Percentiles rank a stretch among this genome's conserved stretches.
Conservation (phyloP, 1,284 basidiomycete genomes). For the Cryptococcus sp. region DNA sequence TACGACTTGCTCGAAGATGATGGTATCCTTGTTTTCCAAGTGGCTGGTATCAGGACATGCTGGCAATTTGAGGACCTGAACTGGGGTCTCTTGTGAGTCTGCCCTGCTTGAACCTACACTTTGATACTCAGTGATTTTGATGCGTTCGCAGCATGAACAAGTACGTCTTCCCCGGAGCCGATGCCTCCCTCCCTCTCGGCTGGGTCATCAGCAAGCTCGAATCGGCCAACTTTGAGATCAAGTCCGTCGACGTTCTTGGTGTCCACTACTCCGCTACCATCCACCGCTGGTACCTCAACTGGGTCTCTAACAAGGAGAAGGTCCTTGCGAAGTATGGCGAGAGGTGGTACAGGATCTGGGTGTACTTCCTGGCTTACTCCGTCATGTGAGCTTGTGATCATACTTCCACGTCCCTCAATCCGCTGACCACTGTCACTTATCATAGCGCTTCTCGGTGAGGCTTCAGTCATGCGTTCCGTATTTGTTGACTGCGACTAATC, state of each 20-base stretch:
- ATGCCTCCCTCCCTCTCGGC: conserved; percentile 89
- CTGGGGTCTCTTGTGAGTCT: conserved; percentile 64
- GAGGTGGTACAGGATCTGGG: conserved; percentile 84
- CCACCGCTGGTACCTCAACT: conserved; percentile 94
- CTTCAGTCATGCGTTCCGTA: background rate
- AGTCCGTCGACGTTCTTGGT: conserved; percentile 91
- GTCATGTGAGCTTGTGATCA: conserved; percentile 56
- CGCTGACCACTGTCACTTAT: background rate
- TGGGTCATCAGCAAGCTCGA: conserved; percentile 85
- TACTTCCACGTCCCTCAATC: conserved; percentile 3
- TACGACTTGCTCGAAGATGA: conserved; percentile 94
- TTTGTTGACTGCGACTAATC: background rate
- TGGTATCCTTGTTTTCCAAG: conserved; percentile 92
- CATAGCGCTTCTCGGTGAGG: conserved; percentile 12
- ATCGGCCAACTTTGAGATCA: conserved; percentile 92
- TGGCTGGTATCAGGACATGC: conserved; percentile 85
- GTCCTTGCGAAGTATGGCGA: conserved; percentile 89
- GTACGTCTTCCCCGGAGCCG: conserved; percentile 96
- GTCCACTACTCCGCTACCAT: conserved; percentile 97
- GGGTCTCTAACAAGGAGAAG: conserved; percentile 85
- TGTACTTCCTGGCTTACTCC: conserved; percentile 83
- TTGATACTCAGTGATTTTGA: background rate
- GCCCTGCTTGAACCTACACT: conserved; percentile 52
- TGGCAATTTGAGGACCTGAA: conserved; percentile 99
- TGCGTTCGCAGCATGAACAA: conserved; percentile 73